Conservation (phyloP, 352 stramenopile genomes). For the Phytophthora hibernalis region DNA sequence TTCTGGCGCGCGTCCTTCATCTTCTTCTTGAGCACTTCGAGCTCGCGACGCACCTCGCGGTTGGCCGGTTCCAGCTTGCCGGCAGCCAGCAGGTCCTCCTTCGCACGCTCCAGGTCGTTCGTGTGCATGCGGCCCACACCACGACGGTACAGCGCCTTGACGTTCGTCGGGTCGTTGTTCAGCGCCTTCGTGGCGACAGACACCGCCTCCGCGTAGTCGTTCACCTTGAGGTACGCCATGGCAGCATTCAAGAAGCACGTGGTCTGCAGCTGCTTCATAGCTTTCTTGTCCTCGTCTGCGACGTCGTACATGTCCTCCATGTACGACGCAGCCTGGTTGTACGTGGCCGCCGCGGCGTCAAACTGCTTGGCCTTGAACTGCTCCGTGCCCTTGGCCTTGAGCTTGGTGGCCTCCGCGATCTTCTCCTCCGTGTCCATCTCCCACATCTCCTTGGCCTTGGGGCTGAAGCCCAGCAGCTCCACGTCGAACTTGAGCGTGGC, state of each 20-base stretch:
- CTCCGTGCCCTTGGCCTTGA: slow-evolving; percentile 93
- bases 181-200: slow-evolving; percentile 79
- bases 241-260: slow-evolving; percentile 94
- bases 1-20: slow-evolving; percentile 93
- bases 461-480: slow-evolving; percentile 94
- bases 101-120: slow-evolving; percentile 88
- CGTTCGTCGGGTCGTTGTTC: slow-evolving; percentile 80
- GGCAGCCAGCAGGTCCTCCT: slow-evolving; percentile 89
- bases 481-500: slow-evolving; percentile 97
- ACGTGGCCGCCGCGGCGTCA: slow-evolving; percentile 85
- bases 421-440: slow-evolving; percentile 90
- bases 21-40: slow-evolving; percentile 84
- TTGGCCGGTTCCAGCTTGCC: slow-evolving; percentile 83
- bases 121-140: slow-evolving; percentile 84
- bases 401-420: slow-evolving; percentile 82
- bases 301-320: slow-evolving; percentile 92
- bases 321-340: slow-evolving; percentile 78
- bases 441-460: slow-evolving; percentile 96
- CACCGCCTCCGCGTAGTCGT: slow-evolving; percentile 92
- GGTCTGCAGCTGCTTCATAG: slow-evolving; percentile 89
- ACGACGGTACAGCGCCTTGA: slow-evolving; percentile 89
- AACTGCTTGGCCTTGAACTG: slow-evolving; percentile 94
- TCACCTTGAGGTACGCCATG: slow-evolving; percentile 95
- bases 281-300: slow-evolving; percentile 82
- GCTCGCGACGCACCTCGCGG: slow-evolving; percentile 80